phyloP scores from a whole-genome alignment of 805 yeast genomes.

The Wickerhamomyces alni region DNA sequence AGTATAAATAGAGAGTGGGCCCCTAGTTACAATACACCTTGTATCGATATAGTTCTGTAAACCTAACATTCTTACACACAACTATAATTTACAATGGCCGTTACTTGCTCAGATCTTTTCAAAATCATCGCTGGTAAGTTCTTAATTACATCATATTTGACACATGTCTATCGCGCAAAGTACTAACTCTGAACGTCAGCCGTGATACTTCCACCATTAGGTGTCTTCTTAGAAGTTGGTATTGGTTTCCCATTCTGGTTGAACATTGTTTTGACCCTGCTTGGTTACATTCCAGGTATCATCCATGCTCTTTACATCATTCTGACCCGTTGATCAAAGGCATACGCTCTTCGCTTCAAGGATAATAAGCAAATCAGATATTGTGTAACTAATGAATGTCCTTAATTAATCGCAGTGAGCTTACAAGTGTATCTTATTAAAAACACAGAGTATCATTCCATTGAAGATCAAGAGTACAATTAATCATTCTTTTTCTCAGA shows the following conservation, averaged over 20 bases:
- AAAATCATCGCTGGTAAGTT: conserved; percentile 32
- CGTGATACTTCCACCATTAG: conserved; percentile 49
- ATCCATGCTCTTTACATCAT: conserved; percentile 55
- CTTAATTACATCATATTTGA: not conserved
- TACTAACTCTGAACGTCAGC: conserved; percentile 24
- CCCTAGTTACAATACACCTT: not conserved
- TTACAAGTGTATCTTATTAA: too few relatives aligned
- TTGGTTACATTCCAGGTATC: conserved; percentile 72
- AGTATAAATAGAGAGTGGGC: too few relatives aligned
- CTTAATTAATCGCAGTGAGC: too few relatives aligned
- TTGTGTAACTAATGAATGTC: too few relatives aligned
- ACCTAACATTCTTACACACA: not conserved
- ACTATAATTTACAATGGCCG: conserved; percentile 30
- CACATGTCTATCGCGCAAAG: not conserved
- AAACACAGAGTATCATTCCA: too few relatives aligned
- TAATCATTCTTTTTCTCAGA: conserved; percentile 11
- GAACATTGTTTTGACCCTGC: conserved; percentile 54
- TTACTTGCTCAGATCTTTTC: conserved; percentile 42
- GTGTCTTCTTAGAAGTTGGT: conserved; percentile 51
- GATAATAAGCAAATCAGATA: too few relatives aligned
- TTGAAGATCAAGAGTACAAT: too few relatives aligned
- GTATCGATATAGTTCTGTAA: not conserved
- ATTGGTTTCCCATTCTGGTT: conserved; percentile 28
- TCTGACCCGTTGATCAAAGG: conserved; percentile 14
- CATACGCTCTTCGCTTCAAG: too few relatives aligned